phyloP scores from a whole-genome alignment of 768 basidiomycete species.

The Pleurotus ostreatus region DNA sequence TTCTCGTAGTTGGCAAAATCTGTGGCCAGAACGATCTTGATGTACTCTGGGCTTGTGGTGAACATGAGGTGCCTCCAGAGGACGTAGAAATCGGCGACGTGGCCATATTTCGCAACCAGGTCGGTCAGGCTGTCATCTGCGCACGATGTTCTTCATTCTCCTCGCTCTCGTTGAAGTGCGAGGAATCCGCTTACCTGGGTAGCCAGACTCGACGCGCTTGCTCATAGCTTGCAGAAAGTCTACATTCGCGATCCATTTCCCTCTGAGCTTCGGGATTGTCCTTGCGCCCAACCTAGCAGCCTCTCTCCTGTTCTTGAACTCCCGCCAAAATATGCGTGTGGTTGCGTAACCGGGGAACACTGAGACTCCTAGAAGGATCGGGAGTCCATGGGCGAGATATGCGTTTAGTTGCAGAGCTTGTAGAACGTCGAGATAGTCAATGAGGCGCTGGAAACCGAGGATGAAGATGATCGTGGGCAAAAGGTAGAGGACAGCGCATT shows the following conservation, averaged over 20 bases:
- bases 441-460: background rate
- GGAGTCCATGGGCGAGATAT: background rate
- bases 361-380: background rate
- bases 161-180: background rate
- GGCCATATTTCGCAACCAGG: background rate
- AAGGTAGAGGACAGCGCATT: background rate
- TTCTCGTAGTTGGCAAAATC: background rate
- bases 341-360: background rate
- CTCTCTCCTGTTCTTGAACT: background rate
- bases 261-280: background rate
- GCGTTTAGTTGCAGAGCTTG: background rate
- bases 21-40: background rate
- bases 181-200: background rate
- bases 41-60: background rate
- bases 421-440: background rate
- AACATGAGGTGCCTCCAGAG: background rate
- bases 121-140: background rate
- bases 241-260: background rate
- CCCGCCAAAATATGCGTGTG: background rate
- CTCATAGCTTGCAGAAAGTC: background rate
- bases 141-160: background rate
- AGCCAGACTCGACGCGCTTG: background rate
- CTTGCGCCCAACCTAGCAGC: constrained; percentile 1
- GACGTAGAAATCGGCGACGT: background rate
- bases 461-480: background rate